Evolutionary conservation across 1,284 basidiomycete species (phyloP).

Genomic region (Ustilago tritici): DNA sequence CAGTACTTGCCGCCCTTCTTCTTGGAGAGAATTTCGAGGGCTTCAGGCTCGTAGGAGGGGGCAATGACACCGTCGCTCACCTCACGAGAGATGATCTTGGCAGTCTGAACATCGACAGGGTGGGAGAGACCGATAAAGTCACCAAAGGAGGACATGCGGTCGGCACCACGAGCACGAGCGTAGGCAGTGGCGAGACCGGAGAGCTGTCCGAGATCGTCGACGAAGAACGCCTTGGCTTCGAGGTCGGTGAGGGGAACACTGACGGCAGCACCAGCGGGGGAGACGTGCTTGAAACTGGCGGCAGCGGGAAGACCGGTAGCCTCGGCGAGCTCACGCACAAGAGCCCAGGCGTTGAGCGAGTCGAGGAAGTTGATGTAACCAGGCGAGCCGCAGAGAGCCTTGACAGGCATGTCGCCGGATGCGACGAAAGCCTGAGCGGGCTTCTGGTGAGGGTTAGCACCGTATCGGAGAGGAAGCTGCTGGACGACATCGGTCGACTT

Average conservation of each 20-base stretch:
- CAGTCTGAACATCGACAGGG: constrained; percentile 91
- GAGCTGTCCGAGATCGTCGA: constrained; percentile 90
- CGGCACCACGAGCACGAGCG: constrained; percentile 94
- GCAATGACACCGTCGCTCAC: constrained; percentile 98
- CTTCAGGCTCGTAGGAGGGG: constrained; percentile 88
- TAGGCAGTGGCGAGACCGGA: constrained; percentile 93
- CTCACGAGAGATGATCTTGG: constrained; percentile 95
- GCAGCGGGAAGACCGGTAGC: constrained; percentile 87
- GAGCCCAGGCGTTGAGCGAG: constrained; percentile 94
- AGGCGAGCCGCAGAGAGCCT: constrained; percentile 91
- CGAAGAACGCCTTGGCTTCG: constrained; percentile 95
- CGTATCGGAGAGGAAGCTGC: constrained; percentile 88
- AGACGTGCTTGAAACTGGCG: constrained; percentile 99
- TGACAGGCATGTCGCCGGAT: constrained; percentile 91
- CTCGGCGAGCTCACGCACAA: constrained; percentile 92
- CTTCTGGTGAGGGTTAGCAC: constrained; percentile 98
- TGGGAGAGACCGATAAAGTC: constrained; percentile 97
- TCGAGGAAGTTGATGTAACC: constrained; percentile 99
- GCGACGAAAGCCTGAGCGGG: constrained; percentile 96
- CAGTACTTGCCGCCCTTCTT: constrained; percentile 99
- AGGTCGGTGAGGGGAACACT: constrained; percentile 78
- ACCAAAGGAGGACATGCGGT: constrained; percentile 99
- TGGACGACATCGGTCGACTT: constrained; percentile 66
- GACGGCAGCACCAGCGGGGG: constrained; percentile 90
- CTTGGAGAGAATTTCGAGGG: constrained; percentile 89